A percentile compares a stretch with the other conserved stretches of the same genome.
Conservation (phyloP, 2,329 filamentous ascomycete species). For the Venturia carpophila region DNA sequence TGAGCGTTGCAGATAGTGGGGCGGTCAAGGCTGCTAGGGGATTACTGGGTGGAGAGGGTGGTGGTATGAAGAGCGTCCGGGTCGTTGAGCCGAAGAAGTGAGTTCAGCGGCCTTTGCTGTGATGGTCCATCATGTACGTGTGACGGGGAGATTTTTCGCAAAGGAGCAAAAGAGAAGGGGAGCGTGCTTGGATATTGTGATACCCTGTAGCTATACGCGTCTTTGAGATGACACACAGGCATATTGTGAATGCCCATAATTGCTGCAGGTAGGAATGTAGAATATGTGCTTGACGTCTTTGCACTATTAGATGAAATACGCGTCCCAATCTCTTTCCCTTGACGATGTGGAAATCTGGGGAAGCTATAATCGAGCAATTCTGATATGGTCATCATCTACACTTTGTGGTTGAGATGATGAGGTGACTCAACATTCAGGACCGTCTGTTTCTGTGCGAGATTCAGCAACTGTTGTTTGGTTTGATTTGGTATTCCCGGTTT, state of each 20-base stretch:
- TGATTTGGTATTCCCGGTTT: too few species aligned
- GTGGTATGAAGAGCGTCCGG: conserved; percentile 25
- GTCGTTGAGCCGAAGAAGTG: conserved; percentile 23
- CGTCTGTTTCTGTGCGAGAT: too few species aligned
- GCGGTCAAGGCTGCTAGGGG: conserved; percentile 35
- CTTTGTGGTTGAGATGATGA: too few species aligned
- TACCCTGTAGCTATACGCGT: neutral
- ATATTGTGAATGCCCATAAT: neutral
- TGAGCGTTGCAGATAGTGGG: conserved; percentile 36
- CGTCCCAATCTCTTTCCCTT: too few species aligned
- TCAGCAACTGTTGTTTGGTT: too few species aligned
- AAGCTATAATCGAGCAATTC: too few species aligned
- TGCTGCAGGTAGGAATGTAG: too few species aligned
- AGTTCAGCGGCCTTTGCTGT: neutral
- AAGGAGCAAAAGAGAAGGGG: neutral
- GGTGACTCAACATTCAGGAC: too few species aligned
- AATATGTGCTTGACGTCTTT: too few species aligned
- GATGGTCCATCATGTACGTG: neutral
- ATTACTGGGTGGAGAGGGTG: conserved; percentile 25
- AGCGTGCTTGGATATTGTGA: neutral
- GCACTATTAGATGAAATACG: too few species aligned
- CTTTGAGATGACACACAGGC: neutral
- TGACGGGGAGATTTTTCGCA: neutral
- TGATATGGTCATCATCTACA: too few species aligned
- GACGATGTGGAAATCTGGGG: too few species aligned